These are phyloP conservation scores for Chionographis japonica DNA, from an alignment of 106 monocot genomes.

Conservation along the genomic window DNA sequence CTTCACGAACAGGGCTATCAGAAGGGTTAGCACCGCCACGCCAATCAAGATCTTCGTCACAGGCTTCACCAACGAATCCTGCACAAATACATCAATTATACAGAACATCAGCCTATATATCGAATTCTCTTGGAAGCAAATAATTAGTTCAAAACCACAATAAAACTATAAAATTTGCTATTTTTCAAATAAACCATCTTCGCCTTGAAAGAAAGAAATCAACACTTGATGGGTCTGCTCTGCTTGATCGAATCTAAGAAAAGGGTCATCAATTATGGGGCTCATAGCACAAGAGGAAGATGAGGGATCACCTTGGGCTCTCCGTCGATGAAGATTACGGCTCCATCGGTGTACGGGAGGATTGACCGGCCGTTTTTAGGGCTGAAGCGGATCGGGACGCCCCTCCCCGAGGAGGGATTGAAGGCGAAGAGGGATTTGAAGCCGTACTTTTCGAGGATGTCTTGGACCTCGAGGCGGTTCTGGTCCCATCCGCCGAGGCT, in stretches of 20 bases:
- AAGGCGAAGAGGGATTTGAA: conserved; percentile 74
- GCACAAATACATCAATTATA: background rate
- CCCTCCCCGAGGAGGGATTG: conserved; percentile 40
- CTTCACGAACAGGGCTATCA: conserved; percentile 54
- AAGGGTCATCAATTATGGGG: too few species aligned
- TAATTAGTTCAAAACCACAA: background rate
- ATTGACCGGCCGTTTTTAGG: conserved; percentile 76
- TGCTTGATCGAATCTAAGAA: too few species aligned
- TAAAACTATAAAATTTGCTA: background rate
- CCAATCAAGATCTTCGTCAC: conserved; percentile 73
- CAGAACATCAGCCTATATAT: background rate
- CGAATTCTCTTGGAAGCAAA: background rate
- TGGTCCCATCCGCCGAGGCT: conserved; percentile 80
- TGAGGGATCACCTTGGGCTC: conserved; percentile 69
- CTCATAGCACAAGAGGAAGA: too few species aligned
- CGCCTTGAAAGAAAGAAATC: too few species aligned
- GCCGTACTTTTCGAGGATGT: conserved; percentile 71
- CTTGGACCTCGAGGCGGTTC: conserved; percentile 79
- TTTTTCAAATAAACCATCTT: too few species aligned
- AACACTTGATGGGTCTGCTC: too few species aligned
- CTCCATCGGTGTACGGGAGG: conserved; percentile 60
- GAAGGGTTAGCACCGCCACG: conserved; percentile 37
- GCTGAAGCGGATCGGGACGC: conserved; percentile 68
- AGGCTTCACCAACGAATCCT: conserved; percentile 87
- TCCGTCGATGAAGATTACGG: conserved; percentile 71